Evolutionary conservation across 352 stramenopile species (phyloP), one percentile per base, ranked within the genome.

Genomic region (Pythium folliculosum): DNA sequence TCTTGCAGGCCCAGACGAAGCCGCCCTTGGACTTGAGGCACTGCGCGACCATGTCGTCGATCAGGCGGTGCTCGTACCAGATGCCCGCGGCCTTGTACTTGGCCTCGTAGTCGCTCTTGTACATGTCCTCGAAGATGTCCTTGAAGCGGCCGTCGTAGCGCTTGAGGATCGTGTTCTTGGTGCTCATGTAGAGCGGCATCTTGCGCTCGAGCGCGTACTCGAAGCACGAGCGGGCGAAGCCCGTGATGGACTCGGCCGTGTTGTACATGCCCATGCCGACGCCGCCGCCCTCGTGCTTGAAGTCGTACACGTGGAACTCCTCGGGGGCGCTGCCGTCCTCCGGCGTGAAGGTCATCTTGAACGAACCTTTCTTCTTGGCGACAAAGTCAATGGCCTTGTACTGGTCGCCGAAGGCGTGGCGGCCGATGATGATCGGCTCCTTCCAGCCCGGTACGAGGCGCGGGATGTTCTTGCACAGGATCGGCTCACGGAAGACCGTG

Each of bases 131-230:
- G 74, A 97, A 97, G 69, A 97, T 94, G 74, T 96, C 88, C 73
- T 94, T 94, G 71, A 95, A 95, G 57, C 81, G 82, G 55, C 88
- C 88, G 50, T 95, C 88, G 75, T 95, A 95, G 45, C 75, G 73
- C 77, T 97, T 97, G 21, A 97, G 76, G 69, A 97, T 97, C 45
- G 89, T 97, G 83, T 97, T 97, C 79, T 97, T 97, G 43, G 89
- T 97, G 73, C 75, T 90, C 73, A 97, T 73, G 71, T 96, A 97
- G 60, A 96, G 72, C 21, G 16, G 45, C 45, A 27, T 82, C 78
- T 77, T 84, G 63, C 80, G 78, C n/a, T 77, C 69, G 19, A 91
- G 73, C 7, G 81, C 83, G 43, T 81, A 91, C 70, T 78, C 67
- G 49, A 90, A 88, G 75, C 81, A 89, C 56, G 81, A 90, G 62